Conservation (phyloP, 805 yeast genomes). For the Gaillardinia entomophila region DNA sequence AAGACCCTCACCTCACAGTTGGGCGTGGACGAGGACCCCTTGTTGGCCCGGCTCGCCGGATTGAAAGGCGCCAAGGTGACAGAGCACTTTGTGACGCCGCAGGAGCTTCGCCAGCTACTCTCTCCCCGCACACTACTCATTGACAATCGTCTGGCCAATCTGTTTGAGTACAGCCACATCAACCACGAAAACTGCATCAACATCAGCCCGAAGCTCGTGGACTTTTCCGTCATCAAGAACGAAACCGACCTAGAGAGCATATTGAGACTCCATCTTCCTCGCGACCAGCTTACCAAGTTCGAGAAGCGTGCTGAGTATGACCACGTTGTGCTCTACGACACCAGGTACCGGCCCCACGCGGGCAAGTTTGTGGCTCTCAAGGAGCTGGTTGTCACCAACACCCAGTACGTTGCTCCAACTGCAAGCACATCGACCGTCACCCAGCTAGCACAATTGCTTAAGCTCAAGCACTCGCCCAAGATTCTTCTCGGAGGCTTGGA, state of each 20-base stretch:
- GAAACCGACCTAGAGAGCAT: conserved; percentile 65
- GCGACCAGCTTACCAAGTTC: conserved; percentile 50
- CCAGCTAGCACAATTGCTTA: conserved; percentile 36
- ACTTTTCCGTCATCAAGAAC: conserved; percentile 24
- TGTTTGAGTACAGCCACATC: conserved; percentile 62
- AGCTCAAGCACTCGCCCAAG: conserved; percentile 24
- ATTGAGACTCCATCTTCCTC: conserved; percentile 53
- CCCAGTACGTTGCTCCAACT: too few relatives aligned
- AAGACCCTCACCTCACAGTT: too few relatives aligned
- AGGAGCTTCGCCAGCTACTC: background rate
- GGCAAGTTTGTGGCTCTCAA: conserved; percentile 32
- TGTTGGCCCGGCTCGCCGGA: background rate
- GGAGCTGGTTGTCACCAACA: conserved; percentile 26
- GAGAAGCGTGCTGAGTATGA: conserved; percentile 50
- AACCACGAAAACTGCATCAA: conserved; percentile 55
- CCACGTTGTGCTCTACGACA: conserved; percentile 61
- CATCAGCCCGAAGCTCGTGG: conserved; percentile 54
- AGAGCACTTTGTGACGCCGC: background rate
- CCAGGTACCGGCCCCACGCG: conserved; percentile 26
- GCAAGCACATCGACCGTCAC: too few relatives aligned
- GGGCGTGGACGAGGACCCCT: background rate
- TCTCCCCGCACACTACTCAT: conserved; percentile 45
- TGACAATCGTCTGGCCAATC: conserved; percentile 62
- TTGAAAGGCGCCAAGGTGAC: background rate
- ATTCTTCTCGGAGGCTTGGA: conserved; percentile 33